Percentiles rank a stretch among this genome's conserved stretches.
phyloP scores from a whole-genome alignment of 805 yeast genomes.

The Kuraishia borneana region DNA sequence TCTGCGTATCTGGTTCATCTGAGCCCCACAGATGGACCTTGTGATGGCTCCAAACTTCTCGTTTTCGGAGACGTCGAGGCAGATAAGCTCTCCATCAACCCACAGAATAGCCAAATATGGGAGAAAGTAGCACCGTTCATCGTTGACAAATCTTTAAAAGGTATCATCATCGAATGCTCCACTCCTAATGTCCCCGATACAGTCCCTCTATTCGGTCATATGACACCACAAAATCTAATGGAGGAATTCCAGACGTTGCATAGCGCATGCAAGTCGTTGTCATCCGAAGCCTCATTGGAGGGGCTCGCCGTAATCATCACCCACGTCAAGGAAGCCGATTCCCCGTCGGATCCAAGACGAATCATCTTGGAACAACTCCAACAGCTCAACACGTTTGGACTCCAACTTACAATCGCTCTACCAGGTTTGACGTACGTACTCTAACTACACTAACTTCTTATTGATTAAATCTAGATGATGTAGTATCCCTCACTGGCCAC shows the following conservation, averaged over 20 bases:
- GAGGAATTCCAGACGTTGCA: conserved; percentile 30
- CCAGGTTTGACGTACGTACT: conserved; percentile 38
- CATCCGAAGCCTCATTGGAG: conserved; percentile 23
- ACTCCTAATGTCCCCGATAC: conserved; percentile 31
- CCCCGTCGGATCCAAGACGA: conserved; percentile 42
- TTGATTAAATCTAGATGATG: conserved; percentile 23
- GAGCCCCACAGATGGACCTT: not conserved
- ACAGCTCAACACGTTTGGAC: conserved; percentile 22
- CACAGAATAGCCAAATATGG: conserved; percentile 44
- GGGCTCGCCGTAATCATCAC: conserved; percentile 37
- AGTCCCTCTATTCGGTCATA: conserved; percentile 63
- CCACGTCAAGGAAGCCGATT: conserved; percentile 37
- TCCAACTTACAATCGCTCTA: conserved; percentile 39
- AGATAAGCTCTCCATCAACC: conserved; percentile 33
- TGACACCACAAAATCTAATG: conserved; percentile 56
- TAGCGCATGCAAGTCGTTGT: not conserved
- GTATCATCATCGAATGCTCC: conserved; percentile 74
- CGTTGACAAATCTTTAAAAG: conserved; percentile 26
- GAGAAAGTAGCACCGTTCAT: conserved; percentile 34
- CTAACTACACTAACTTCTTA: not conserved
- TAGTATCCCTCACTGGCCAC: conserved; percentile 49
- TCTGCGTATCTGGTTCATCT: conserved; percentile 49
- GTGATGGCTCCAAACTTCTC: conserved; percentile 28
- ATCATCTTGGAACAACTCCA: conserved; percentile 39
- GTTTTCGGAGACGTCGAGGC: conserved; percentile 82